Evolutionary conservation across 352 stramenopile genomes (phyloP).

Genomic region (Phytophthora idaei): DNA sequence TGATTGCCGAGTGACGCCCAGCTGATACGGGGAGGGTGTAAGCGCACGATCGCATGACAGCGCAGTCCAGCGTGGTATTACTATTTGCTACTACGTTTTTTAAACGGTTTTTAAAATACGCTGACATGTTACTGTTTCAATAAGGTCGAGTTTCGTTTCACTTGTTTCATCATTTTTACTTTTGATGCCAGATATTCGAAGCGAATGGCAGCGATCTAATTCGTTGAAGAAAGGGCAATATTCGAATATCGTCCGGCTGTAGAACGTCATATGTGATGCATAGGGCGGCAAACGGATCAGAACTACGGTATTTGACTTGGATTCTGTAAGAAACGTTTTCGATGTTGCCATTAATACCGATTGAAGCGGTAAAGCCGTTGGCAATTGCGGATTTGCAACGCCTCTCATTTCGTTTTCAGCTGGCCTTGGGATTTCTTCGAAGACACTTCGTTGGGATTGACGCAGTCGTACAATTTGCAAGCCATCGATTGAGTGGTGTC

Average conservation of each 20-base stretch:
- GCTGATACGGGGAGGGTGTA: constrained; percentile 36
- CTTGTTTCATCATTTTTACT: not conserved
- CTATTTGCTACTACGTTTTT: not conserved
- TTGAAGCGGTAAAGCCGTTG: not conserved
- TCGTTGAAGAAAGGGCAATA: constrained; percentile 20
- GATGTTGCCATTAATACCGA: not conserved
- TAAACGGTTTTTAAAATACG: not conserved
- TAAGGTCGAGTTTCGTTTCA: not conserved
- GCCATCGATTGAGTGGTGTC: constrained; percentile 14
- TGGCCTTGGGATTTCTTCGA: not conserved
- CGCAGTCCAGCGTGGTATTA: constrained; percentile 12
- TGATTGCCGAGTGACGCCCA: constrained; percentile 29
- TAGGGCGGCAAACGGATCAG: constrained; percentile 21
- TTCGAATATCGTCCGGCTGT: constrained; percentile 17
- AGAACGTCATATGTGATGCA: constrained; percentile 7
- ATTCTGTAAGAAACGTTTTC: constrained; percentile 7
- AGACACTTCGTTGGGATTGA: no score
- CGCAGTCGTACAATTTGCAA: not conserved
- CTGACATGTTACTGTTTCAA: not conserved
- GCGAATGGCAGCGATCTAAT: constrained; percentile 18
- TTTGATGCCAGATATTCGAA: constrained; percentile 19
- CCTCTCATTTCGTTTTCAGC: not conserved
- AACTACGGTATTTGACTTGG: constrained; percentile 11
- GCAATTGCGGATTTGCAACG: constrained; percentile 8
- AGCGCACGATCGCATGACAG: constrained; percentile 21